phyloP scores from a whole-genome alignment of 768 basidiomycete species.

The Mycena haematopus region DNA sequence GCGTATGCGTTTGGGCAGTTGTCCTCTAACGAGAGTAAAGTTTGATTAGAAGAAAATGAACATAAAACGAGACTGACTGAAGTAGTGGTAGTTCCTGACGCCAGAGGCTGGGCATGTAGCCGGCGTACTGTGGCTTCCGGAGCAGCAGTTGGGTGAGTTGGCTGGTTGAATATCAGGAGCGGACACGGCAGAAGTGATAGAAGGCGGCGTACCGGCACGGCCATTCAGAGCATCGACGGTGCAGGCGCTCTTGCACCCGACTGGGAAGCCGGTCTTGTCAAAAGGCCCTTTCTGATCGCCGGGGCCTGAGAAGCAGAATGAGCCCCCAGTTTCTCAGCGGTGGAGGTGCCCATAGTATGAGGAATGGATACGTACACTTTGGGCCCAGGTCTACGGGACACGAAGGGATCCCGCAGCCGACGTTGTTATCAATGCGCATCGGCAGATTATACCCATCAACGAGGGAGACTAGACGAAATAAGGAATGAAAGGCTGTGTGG shows the following conservation, averaged over 20 bases:
- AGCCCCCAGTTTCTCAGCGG: not conserved
- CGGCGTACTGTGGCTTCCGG: constrained; percentile 13
- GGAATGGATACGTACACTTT: constrained; percentile 8
- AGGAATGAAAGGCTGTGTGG: not conserved
- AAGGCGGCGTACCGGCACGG: not conserved
- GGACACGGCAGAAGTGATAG: not conserved
- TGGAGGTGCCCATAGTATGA: not conserved
- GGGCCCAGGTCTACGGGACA: constrained; percentile 39
- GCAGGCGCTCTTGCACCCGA: too few species aligned
- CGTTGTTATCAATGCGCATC: constrained; percentile 55
- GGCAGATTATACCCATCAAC: constrained; percentile 69
- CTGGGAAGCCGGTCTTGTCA: constrained; percentile 7
- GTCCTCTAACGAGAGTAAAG: constrained; percentile 9
- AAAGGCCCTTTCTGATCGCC: constrained; percentile 12
- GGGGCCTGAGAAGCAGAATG: constrained; percentile 5
- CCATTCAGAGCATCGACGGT: constrained; percentile 12
- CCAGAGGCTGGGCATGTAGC: constrained; percentile 21
- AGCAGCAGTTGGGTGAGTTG: constrained; percentile 26
- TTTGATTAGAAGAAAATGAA: not conserved
- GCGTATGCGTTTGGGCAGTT: constrained; percentile 24
- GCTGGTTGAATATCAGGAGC: constrained; percentile 3
- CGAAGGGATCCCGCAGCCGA: too few species aligned
- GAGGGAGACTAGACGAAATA: constrained; percentile 49
- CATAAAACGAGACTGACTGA: constrained; percentile 13
- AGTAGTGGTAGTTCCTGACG: constrained; percentile 14